phyloP scores from a whole-genome alignment of 495 filamentous ascomycete genomes.

The Hyaloscypha bicolor region DNA sequence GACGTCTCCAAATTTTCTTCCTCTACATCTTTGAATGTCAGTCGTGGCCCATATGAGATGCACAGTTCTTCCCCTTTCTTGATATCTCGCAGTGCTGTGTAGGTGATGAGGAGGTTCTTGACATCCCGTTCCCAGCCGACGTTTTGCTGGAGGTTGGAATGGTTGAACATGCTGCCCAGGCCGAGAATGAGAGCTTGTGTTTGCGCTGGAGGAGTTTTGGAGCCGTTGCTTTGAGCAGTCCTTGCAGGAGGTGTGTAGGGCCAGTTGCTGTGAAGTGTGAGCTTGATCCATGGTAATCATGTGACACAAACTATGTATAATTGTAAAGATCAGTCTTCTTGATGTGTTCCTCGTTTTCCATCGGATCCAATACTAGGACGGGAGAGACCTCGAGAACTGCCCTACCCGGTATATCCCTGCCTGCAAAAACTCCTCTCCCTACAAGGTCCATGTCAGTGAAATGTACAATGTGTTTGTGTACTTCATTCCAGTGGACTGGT shows the following conservation, averaged over 20 bases:
- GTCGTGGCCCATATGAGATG: conserved; percentile 54
- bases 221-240: not conserved
- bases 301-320: conserved; percentile 56
- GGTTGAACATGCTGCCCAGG: conserved; percentile 62
- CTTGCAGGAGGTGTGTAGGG: conserved; percentile 25
- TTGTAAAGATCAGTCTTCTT: conserved; percentile 52
- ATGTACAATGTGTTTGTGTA: not conserved
- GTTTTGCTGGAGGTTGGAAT: conserved; percentile 51
- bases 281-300: conserved; percentile 1
- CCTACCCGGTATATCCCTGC: conserved; percentile 43
- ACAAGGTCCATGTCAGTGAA: not conserved
- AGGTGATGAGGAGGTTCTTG: conserved; percentile 45
- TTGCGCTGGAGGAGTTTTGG: conserved; percentile 24
- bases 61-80: conserved; percentile 55
- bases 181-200: conserved; percentile 58
- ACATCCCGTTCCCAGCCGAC: conserved; percentile 55
- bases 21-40: conserved; percentile 57
- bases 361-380: conserved; percentile 49
- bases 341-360: conserved; percentile 50
- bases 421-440: conserved; percentile 58
- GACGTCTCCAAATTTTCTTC: conserved; percentile 8
- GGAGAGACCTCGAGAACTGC: conserved; percentile 55
- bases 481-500: conserved; percentile 8
- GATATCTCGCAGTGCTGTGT: conserved; percentile 53
- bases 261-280: conserved; percentile 33